Conservation (phyloP, 805 yeast species). For the Candida sithepensis region DNA sequence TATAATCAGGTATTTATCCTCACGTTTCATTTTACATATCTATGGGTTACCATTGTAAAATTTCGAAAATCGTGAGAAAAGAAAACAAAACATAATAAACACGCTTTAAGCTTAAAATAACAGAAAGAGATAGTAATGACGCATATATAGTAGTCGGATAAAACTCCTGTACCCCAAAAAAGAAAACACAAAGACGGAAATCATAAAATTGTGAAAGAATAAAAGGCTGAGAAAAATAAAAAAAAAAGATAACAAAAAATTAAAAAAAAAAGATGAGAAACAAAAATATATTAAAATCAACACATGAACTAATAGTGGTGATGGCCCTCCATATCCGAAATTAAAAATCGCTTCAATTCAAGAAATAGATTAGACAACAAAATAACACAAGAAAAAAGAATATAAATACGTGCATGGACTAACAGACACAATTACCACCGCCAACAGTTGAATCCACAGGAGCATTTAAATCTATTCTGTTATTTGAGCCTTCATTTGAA, state of each 20-base stretch:
- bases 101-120: neutral
- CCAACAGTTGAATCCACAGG: constrained; percentile 23
- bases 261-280: neutral
- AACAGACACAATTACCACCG: constrained; percentile 34
- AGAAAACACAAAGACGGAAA: constrained; percentile 1
- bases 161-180: constrained; percentile 4
- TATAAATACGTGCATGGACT: constrained; percentile 1
- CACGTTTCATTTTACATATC: too few species aligned
- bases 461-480: constrained; percentile 37
- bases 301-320: neutral
- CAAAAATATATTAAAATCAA: neutral
- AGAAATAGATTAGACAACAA: neutral
- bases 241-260: neutral
- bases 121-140: constrained; percentile 1
- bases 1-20: too few species aligned
- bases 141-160: neutral
- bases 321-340: neutral
- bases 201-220: neutral
- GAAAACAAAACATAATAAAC: neutral
- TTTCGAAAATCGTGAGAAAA: neutral
- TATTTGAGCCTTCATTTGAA: constrained; percentile 10
- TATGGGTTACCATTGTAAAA: too few species aligned
- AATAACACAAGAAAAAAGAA: neutral
- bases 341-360: neutral
- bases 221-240: neutral